Evolutionary conservation across 164 flowering plant genomes (phyloP).

Genomic region (Tinospora cordifolia): DNA sequence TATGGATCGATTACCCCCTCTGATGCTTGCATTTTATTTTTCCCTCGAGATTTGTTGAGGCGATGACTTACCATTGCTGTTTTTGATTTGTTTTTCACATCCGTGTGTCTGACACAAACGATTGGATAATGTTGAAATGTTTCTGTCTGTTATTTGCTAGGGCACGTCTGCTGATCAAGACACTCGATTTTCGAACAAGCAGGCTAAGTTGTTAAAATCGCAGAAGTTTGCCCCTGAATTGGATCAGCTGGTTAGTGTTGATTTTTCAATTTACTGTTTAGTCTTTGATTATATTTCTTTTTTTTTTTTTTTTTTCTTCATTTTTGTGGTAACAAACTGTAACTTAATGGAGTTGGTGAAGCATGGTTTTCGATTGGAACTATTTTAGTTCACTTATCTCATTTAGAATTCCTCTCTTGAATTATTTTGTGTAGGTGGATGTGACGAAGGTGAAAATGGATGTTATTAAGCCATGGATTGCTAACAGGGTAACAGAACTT

Average conservation of each 20-base stretch:
- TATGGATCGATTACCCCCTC: constrained; percentile 12
- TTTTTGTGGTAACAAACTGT: not conserved
- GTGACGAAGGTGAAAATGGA: constrained; percentile 84
- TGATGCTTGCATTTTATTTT: too few species aligned
- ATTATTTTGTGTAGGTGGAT: constrained; percentile 51
- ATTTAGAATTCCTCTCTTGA: not conserved
- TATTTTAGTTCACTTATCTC: not conserved
- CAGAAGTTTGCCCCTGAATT: constrained; percentile 91
- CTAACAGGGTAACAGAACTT: constrained; percentile 76
- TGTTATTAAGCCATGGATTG: constrained; percentile 88
- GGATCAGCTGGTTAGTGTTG: constrained; percentile 64
- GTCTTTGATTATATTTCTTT: too few species aligned
- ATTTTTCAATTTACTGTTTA: not conserved
- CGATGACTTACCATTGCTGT: not conserved
- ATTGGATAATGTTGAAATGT: too few species aligned
- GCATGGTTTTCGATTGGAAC: too few species aligned
- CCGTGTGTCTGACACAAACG: too few species aligned
- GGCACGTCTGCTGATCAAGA: constrained; percentile 99
- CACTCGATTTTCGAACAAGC: constrained; percentile 96
- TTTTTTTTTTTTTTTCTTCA: not conserved
- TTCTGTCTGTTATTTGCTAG: constrained; percentile 23
- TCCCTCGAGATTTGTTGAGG: not conserved
- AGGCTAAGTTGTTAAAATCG: constrained; percentile 86
- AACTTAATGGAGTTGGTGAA: not conserved
- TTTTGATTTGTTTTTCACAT: not conserved